phyloP scores from a whole-genome alignment of 2,329 filamentous ascomycete species.

The Nothophoma quercina region DNA sequence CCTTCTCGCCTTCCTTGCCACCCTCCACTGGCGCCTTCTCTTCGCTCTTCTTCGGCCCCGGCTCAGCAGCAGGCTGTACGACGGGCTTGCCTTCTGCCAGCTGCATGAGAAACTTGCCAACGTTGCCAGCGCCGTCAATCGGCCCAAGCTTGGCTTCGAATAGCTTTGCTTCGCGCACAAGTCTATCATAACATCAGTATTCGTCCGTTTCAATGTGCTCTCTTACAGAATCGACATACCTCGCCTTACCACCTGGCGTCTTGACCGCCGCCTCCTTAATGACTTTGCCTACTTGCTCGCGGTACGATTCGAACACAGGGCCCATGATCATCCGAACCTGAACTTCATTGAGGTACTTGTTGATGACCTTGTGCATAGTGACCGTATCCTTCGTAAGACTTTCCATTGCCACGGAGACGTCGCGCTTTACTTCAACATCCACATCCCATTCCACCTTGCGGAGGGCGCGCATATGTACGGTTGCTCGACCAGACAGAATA shows the following conservation, averaged over 20 bases:
- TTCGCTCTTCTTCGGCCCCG: constrained; percentile 8
- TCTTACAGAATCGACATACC: constrained; percentile 65
- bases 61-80: constrained; percentile 22
- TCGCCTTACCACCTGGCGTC: constrained; percentile 72
- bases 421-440: constrained; percentile 50
- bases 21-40: not conserved
- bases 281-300: constrained; percentile 76
- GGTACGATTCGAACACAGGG: constrained; percentile 83
- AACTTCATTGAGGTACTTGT: constrained; percentile 79
- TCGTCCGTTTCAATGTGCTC: no score
- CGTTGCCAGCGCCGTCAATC: constrained; percentile 78
- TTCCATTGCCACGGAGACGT: constrained; percentile 79
- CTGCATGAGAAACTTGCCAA: constrained; percentile 72
- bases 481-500: constrained; percentile 83
- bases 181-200: constrained; percentile 57
- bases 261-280: constrained; percentile 71
- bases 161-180: constrained; percentile 77
- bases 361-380: constrained; percentile 82
- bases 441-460: constrained; percentile 78
- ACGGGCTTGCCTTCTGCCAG: constrained; percentile 67
- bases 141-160: constrained; percentile 76
- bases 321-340: constrained; percentile 84
- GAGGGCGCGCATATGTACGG: constrained; percentile 76
- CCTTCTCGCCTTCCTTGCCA: constrained; percentile 1
- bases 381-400: constrained; percentile 85